Evolutionary conservation across 2,329 filamentous ascomycete species (phyloP).

Genomic region (Fusarium tuaranense): DNA sequence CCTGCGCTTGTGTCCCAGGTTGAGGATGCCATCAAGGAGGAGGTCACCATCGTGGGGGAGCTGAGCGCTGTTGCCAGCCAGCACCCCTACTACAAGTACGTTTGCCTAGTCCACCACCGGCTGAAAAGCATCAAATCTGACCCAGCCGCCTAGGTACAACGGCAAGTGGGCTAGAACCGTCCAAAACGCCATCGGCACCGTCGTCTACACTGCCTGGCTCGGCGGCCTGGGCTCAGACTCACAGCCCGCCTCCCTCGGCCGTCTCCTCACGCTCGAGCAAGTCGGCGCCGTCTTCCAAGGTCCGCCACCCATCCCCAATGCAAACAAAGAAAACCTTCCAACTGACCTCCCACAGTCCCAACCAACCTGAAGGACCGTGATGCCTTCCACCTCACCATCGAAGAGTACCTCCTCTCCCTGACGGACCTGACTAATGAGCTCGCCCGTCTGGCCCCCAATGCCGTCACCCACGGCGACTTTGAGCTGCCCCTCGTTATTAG

Average conservation of each 20-base stretch:
- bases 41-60: slow-evolving; percentile 77
- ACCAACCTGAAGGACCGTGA: slow-evolving; percentile 92
- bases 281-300: slow-evolving; percentile 82
- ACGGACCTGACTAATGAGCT: slow-evolving; percentile 92
- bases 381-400: slow-evolving; percentile 94
- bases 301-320: slow-evolving; percentile 51
- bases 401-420: slow-evolving; percentile 93
- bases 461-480: slow-evolving; percentile 89
- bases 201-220: slow-evolving; percentile 77
- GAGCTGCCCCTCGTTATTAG: slow-evolving; percentile 87
- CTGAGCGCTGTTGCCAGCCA: slow-evolving; percentile 81
- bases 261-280: slow-evolving; percentile 88
- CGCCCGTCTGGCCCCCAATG: slow-evolving; percentile 90
- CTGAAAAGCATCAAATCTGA: slow-evolving; percentile 12
- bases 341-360: slow-evolving; percentile 73
- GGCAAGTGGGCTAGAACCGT: slow-evolving; percentile 85
- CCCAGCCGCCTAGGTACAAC: slow-evolving; percentile 71
- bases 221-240: slow-evolving; percentile 73
- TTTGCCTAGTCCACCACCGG: background rate
- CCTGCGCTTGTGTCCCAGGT: slow-evolving; percentile 76
- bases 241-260: slow-evolving; percentile 66
- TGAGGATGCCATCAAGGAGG: slow-evolving; percentile 76
- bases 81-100: slow-evolving; percentile 95
- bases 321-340: slow-evolving; percentile 1
- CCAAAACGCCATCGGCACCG: slow-evolving; percentile 77